Conservation (phyloP, 1,139 yeast species). For the Saccharomyces uvarum region DNA sequence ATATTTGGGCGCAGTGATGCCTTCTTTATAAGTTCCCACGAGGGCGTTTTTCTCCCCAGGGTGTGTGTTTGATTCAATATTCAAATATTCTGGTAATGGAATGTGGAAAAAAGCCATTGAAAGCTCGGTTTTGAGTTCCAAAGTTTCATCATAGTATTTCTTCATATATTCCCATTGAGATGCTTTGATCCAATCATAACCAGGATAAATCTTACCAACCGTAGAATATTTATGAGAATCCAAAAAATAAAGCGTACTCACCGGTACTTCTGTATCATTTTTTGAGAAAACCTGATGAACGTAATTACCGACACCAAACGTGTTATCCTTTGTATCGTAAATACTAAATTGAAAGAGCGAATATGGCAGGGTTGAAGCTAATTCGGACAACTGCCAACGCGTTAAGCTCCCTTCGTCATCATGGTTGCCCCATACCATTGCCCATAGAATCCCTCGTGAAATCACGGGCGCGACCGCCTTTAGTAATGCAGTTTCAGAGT, state of each 20-base stretch:
- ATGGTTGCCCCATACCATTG: constrained; percentile 67
- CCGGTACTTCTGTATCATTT: constrained; percentile 27
- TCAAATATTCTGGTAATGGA: constrained; percentile 76
- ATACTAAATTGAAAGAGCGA: constrained; percentile 61
- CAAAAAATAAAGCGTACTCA: constrained; percentile 60
- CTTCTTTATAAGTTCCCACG: constrained; percentile 62
- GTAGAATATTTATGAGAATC: constrained; percentile 74
- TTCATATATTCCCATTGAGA: constrained; percentile 59
- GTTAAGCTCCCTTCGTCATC: constrained; percentile 64
- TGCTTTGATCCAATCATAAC: constrained; percentile 81
- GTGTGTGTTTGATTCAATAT: constrained; percentile 30
- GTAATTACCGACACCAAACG: constrained; percentile 79
- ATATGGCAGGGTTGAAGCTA: constrained; percentile 54
- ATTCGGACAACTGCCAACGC: constrained; percentile 53
- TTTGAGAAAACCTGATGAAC: constrained; percentile 42
- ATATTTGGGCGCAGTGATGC: constrained; percentile 66
- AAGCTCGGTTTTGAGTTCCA: constrained; percentile 31
- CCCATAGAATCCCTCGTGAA: constrained; percentile 63
- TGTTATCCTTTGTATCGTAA: constrained; percentile 33
- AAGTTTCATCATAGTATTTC: constrained; percentile 32
- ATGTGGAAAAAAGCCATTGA: constrained; percentile 92
- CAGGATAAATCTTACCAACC: constrained; percentile 58
- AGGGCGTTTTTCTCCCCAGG: constrained; percentile 33
- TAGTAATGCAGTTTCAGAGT: constrained; percentile 66
- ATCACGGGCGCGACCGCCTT: constrained; percentile 74